Base-by-base conservation (phyloP, 2,329 filamentous ascomycete species). In the Sphaerulina populicola region DNA sequence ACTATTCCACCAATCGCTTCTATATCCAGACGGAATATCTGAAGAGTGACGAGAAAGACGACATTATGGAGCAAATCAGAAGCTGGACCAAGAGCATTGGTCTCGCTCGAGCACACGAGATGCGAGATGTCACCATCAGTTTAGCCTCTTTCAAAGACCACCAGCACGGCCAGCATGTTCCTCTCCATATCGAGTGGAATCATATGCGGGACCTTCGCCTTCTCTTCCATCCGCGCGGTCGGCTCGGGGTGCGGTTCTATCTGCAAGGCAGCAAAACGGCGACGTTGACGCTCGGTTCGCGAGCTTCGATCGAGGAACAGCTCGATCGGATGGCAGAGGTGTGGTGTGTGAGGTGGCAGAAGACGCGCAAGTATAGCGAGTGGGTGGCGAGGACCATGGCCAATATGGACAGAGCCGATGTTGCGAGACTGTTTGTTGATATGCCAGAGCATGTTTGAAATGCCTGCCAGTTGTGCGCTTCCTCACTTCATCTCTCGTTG, bases 11-110 rank as follows among this genome's bases (percentile, higher is more conserved):
- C 12, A 60, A 60, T 23, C 44, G 42, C 15, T 60, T 60, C 49
- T 50, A 45, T 11, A 52, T 57, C 38, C 52, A 59, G 46, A 59
- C 55, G 6, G 57, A 59, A 23, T 59, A 59, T 4, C 39, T 59
- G 14, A 59, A 59, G 38, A 57, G 57, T 40, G 48, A 51, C 31
- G 39, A 57, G 11, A 55, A 59, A 38, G 41, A 48, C 21, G 14
- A 47, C 9, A 54, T 57, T 29, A 38, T 59, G 6, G 43, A 53
- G 35, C 42, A 44, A 5, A 27, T 59, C 6, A 23, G 48, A 6
- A 47, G 52, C 12, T 59, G 53, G 51, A 46, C 37, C 2, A 30
- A 52, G 6, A 37, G 14, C 0, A 49, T 57, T 30, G 57, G 57
- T 12, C 23, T 10, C 14, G 43, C 49, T 8, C 52, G 57, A 42